phyloP scores from a whole-genome alignment of 2,329 filamentous ascomycete species.

The Claviceps paspali region DNA sequence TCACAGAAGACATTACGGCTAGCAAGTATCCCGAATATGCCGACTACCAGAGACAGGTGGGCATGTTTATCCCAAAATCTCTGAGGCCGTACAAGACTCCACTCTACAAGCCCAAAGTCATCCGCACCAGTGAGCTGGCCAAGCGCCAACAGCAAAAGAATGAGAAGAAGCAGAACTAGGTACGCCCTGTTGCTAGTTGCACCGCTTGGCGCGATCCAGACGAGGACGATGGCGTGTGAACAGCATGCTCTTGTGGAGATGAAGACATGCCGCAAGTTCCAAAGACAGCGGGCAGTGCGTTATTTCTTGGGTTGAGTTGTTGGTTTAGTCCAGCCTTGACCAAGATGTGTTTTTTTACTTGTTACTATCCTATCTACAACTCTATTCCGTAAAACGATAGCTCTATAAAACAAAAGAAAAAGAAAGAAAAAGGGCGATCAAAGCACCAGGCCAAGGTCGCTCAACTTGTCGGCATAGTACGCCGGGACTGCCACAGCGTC shows the following conservation, averaged over 20 bases:
- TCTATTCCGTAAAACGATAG: neutral
- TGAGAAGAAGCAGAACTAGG: slow-evolving; percentile 22
- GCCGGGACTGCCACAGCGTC: slow-evolving; percentile 56
- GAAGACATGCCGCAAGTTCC: neutral
- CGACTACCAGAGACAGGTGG: slow-evolving; percentile 68
- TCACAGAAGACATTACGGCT: slow-evolving; percentile 70
- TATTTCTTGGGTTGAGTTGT: no score
- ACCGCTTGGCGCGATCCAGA: no score
- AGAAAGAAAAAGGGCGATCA: neutral
- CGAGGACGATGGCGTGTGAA: no score
- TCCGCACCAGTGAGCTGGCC: slow-evolving; percentile 34
- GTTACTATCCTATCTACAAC: neutral
- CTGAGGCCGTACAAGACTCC: slow-evolving; percentile 28
- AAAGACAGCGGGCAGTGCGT: neutral
- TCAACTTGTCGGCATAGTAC: slow-evolving; percentile 73
- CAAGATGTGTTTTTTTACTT: neutral
- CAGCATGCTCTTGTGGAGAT: neutral
- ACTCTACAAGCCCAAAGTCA: slow-evolving; percentile 25
- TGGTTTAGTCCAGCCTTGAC: neutral
- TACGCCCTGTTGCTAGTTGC: neutral
- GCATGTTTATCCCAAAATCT: slow-evolving; percentile 61
- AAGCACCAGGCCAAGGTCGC: slow-evolving; percentile 43
- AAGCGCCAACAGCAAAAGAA: slow-evolving; percentile 27
- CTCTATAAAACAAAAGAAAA: slow-evolving; percentile 1
- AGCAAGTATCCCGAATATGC: slow-evolving; percentile 81